Conservation (phyloP, 176 grass and related monocot genomes). For the Oryza coarctata region DNA sequence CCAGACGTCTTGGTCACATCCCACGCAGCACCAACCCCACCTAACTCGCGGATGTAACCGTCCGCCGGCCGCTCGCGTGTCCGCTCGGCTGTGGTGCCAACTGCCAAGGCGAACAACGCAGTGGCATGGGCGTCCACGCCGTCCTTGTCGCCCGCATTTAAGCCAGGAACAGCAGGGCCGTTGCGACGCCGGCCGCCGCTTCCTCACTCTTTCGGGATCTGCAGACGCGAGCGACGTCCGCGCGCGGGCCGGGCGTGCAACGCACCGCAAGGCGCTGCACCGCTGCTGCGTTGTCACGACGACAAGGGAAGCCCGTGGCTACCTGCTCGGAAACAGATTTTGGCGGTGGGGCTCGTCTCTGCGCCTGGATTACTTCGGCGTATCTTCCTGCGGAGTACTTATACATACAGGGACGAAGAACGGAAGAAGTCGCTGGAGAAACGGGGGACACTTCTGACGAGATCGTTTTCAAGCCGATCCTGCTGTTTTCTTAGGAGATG, state of each 20-base stretch:
- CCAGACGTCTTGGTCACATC: slow-evolving; percentile 30
- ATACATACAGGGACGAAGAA: not conserved
- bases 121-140: slow-evolving; percentile 24
- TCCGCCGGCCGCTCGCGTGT: not conserved
- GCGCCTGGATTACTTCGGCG: slow-evolving; percentile 20
- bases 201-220: not conserved
- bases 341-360: not conserved
- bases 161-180: slow-evolving; percentile 10
- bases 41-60: not conserved
- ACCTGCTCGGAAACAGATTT: slow-evolving; percentile 10
- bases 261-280: not conserved
- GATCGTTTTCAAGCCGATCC: slow-evolving; percentile 19
- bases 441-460: not conserved
- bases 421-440: not conserved
- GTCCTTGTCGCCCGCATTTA: slow-evolving; percentile 32
- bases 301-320: not conserved
- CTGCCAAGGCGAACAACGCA: not conserved
- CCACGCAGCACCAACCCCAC: slow-evolving; percentile 49
- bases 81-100: not conserved
- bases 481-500: not conserved
- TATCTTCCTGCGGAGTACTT: slow-evolving; percentile 32
- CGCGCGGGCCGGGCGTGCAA: not conserved
- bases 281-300: slow-evolving; percentile 7
- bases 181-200: slow-evolving; percentile 18
- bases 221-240: not conserved